These are phyloP conservation scores for Spizellomyces sp. DNA, from an alignment of 192 early-diverging fungal species.

Conservation along the genomic window DNA sequence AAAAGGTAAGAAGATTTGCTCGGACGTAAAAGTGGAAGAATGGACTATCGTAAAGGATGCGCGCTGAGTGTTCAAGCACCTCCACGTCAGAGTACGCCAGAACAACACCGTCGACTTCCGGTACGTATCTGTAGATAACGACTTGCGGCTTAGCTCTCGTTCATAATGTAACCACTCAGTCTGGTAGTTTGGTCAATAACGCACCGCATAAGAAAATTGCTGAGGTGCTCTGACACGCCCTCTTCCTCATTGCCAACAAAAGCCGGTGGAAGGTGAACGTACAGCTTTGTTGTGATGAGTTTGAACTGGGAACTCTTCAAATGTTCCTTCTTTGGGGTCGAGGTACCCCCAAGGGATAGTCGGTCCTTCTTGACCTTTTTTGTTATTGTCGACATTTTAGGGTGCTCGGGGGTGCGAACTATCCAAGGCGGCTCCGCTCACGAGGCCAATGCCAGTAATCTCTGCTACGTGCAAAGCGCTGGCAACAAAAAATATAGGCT, in stretches of 20 bases:
- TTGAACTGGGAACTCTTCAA: no score
- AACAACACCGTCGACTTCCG: conserved; percentile 85
- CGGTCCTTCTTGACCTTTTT: no score
- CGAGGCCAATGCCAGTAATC: no score
- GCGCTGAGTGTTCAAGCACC: conserved; percentile 56
- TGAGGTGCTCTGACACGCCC: conserved; percentile 66
- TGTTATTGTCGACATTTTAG: no score
- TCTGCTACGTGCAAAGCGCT: no score
- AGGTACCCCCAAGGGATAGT: no score
- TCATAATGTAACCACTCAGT: not conserved
- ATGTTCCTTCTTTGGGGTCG: no score
- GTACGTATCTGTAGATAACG: conserved; percentile 65
- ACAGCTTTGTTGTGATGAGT: conserved; percentile 34
- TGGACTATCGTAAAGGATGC: conserved; percentile 81
- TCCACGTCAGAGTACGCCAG: conserved; percentile 76
- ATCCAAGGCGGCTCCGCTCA: no score
- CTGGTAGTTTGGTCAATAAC: no score
- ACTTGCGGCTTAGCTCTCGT: not conserved
- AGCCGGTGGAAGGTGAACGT: conserved; percentile 70
- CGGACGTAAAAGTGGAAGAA: conserved; percentile 77
- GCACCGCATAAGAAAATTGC: conserved; percentile 72
- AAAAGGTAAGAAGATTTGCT: conserved; percentile 74
- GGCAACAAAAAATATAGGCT: no score
- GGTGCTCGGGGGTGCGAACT: no score
- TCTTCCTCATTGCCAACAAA: conserved; percentile 56